Base-by-base conservation (phyloP, 352 stramenopile species). In the Globisporangium cylindrosporum region DNA sequence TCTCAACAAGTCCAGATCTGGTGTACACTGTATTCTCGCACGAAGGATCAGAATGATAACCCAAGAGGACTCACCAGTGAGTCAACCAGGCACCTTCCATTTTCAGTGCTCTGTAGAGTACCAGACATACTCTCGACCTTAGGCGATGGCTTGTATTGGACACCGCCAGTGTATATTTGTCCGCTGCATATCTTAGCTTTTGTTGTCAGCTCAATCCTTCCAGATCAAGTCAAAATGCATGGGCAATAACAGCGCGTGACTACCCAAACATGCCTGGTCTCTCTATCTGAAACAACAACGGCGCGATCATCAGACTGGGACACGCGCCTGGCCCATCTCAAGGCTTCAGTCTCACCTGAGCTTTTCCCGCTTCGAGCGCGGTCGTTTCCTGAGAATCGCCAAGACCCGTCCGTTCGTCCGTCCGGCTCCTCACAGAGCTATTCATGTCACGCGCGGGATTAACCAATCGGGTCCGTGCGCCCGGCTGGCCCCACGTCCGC, bases 391-490 rank as follows among this genome's bases (percentile, higher is more conserved):
- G 41, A 22, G 15, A 20, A 49, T n/a, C 15, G 41, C 5, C 41
- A 49, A n/a, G 41, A n/a, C 10, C 41, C 54, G 54, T 60, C 3
- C 54, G 54, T 43, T n/a, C 27, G 54, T 20, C 27, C 18, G 54
- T 27, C 54, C 8, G 54, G 54, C 27, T 60, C 53, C 36, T 49
- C 36, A 14, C 41, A 24, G 1, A 2, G 12, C 1, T 15, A 46
- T 66, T 65, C 59, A 66, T 66, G 60, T 66, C 60, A 22, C 60
- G 60, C 6, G 8, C 12, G 29, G 56, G 56, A 66, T 55, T 66
- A 66, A 66, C 60, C 60, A 66, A 66, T 66, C 60, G 27, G 8
- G 48, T 4, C 10, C 22, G 46, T 25, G 22, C 46, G 43, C 41
- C 41, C 15, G 41, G 41, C 41, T 49, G 41, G n/a, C 34, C 34